Evolutionary conservation across 2,329 filamentous ascomycete genomes (phyloP).

Genomic region (Botryotinia calthae): DNA sequence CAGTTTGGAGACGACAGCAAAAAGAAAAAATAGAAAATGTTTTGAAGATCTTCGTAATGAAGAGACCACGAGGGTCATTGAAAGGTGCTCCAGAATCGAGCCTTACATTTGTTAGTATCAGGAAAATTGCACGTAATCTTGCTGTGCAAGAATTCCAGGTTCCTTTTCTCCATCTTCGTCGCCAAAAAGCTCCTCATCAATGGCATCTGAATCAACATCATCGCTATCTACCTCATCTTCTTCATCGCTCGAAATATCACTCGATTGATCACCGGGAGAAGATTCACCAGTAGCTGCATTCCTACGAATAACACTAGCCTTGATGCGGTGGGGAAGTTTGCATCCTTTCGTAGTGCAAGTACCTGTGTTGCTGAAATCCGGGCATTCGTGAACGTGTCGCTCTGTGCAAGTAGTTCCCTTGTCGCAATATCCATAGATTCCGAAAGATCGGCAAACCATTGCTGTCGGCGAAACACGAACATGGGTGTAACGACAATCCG

Average conservation of each 20-base stretch:
- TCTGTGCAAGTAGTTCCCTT: conserved; percentile 74
- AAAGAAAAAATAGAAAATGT: neutral
- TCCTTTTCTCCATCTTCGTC: conserved; percentile 52
- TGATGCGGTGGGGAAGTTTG: conserved; percentile 82
- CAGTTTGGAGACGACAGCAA: neutral
- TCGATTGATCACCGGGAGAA: conserved; percentile 52
- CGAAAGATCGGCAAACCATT: conserved; percentile 80
- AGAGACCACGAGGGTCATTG: neutral
- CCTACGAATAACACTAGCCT: conserved; percentile 74
- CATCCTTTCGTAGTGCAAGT: conserved; percentile 78
- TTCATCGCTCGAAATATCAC: conserved; percentile 74
- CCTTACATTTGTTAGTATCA: conserved; percentile 26
- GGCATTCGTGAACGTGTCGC: conserved; percentile 89
- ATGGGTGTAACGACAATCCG: conserved; percentile 84
- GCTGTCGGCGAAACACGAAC: conserved; percentile 73
- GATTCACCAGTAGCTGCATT: conserved; percentile 48
- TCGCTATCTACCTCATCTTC: conserved; percentile 66
- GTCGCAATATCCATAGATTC: conserved; percentile 82
- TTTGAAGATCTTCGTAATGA: neutral
- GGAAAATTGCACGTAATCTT: conserved; percentile 57
- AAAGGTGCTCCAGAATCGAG: neutral
- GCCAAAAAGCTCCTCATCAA: conserved; percentile 61
- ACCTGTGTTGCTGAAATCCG: conserved; percentile 90
- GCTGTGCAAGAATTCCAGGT: conserved; percentile 54
- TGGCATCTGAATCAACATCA: conserved; percentile 75